Evolutionary conservation across 192 early-diverging fungal species (phyloP).

Genomic region (Linnemannia zychae): DNA sequence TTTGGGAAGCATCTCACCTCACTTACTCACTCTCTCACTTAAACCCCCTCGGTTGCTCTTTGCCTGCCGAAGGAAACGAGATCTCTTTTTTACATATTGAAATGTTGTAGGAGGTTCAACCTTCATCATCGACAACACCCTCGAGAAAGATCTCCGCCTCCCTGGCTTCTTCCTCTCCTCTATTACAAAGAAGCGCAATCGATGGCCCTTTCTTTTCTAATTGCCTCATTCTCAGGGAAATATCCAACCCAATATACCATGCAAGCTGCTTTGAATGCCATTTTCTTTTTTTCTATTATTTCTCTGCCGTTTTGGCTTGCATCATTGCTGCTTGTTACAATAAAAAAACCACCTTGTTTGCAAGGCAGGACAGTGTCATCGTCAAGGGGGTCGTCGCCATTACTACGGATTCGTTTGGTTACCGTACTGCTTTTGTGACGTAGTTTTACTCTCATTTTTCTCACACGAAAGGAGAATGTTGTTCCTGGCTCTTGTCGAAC

Average conservation of each 20-base stretch:
- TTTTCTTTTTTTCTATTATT: not conserved
- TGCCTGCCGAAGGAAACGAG: not conserved
- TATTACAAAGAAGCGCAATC: too few relatives aligned
- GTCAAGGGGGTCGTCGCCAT: not conserved
- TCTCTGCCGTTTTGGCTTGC: not conserved
- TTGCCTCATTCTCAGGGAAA: too few relatives aligned
- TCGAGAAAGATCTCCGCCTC: not conserved
- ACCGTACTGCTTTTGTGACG: slow-evolving; percentile 10
- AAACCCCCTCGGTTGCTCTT: not conserved
- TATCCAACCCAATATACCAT: not conserved
- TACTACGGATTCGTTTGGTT: not conserved
- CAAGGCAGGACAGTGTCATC: not conserved
- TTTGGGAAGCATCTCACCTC: not conserved
- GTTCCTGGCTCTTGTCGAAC: not conserved
- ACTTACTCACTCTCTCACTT: too few relatives aligned
- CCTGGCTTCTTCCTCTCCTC: not conserved
- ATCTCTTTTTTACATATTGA: not conserved
- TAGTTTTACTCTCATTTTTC: not conserved
- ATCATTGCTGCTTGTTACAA: not conserved
- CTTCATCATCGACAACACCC: not conserved
- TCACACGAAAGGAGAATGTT: not conserved
- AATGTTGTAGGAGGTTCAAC: not conserved
- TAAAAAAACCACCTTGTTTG: not conserved
- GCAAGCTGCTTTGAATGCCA: not conserved
- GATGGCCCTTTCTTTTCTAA: too few relatives aligned